These are phyloP conservation scores for Pythium rishiriense DNA, from an alignment of 352 stramenopile genomes.

Conservation along the genomic window DNA sequence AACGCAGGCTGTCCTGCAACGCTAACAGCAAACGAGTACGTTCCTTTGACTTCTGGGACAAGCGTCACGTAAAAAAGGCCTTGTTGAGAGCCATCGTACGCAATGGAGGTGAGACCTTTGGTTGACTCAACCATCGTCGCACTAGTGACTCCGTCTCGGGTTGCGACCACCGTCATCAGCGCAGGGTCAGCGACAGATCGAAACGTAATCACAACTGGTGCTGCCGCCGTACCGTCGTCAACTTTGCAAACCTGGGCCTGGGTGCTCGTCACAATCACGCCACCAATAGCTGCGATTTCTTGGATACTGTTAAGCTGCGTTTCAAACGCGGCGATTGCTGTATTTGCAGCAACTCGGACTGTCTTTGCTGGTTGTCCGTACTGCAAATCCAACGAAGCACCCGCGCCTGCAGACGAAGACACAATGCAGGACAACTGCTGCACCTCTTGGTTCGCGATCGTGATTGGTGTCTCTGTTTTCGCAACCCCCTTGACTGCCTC, in stretches of 20 bases:
- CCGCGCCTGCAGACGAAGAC: conserved; percentile 25
- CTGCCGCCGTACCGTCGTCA: conserved; percentile 25
- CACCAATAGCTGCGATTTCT: conserved; percentile 40
- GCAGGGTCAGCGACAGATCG: conserved; percentile 43
- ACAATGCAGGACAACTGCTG: conserved; percentile 62
- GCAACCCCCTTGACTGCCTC: conserved; percentile 55
- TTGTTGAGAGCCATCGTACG: conserved; percentile 51
- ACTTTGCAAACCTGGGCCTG: conserved; percentile 43
- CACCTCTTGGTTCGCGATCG: conserved; percentile 57
- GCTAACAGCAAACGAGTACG: conserved; percentile 58
- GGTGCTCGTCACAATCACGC: conserved; percentile 48
- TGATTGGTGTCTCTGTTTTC: conserved; percentile 33
- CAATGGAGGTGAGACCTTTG: conserved; percentile 73
- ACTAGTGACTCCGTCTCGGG: conserved; percentile 54
- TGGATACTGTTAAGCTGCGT: conserved; percentile 53
- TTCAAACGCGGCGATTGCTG: conserved; percentile 33
- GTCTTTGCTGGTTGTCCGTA: conserved; percentile 42
- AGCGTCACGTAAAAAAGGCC: conserved; percentile 87
- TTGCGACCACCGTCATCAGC: conserved; percentile 37
- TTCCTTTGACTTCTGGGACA: conserved; percentile 77
- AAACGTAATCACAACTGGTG: conserved; percentile 52
- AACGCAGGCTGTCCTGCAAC: conserved; percentile 53
- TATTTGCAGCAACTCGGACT: conserved; percentile 38
- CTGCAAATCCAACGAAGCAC: conserved; percentile 48
- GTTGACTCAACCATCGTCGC: conserved; percentile 47